phyloP scores from a whole-genome alignment of 345 rosid species.

The Draba incana region DNA sequence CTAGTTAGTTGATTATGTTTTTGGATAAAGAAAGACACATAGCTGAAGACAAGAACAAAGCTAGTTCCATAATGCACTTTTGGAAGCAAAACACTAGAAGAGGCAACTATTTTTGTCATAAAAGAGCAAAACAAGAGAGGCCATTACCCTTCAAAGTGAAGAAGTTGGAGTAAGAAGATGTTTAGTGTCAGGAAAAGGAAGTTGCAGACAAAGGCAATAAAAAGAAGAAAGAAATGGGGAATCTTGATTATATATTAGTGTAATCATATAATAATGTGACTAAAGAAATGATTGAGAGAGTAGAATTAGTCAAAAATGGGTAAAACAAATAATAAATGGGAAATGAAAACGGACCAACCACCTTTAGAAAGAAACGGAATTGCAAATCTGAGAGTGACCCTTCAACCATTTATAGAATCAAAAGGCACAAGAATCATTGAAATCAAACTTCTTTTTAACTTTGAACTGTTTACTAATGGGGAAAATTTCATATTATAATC shows the following conservation, averaged over 20 bases:
- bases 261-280: constrained; percentile 27
- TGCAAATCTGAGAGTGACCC: constrained; percentile 61
- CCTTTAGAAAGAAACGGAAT: constrained; percentile 62
- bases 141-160: constrained; percentile 32
- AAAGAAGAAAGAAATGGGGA: constrained; percentile 36
- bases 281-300: constrained; percentile 26
- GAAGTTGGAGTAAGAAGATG: constrained; percentile 22
- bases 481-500: constrained; percentile 24
- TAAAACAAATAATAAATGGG: constrained; percentile 34
- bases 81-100: constrained; percentile 1
- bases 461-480: constrained; percentile 29
- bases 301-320: constrained; percentile 29
- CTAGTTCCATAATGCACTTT: constrained; percentile 4
- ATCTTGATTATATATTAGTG: constrained; percentile 24
- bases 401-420: constrained; percentile 50
- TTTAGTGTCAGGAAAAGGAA: constrained; percentile 21
- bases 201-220: constrained; percentile 37
- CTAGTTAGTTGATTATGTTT: constrained; percentile 22
- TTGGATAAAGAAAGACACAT: constrained; percentile 31
- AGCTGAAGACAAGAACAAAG: constrained; percentile 5
- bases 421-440: constrained; percentile 23
- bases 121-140: constrained; percentile 9
- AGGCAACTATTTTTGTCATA: not conserved
- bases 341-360: constrained; percentile 52
- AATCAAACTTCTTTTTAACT: constrained; percentile 2